Base-by-base conservation (phyloP, 2,329 filamentous ascomycete genomes). In the Clarireedia monteithiana region DNA sequence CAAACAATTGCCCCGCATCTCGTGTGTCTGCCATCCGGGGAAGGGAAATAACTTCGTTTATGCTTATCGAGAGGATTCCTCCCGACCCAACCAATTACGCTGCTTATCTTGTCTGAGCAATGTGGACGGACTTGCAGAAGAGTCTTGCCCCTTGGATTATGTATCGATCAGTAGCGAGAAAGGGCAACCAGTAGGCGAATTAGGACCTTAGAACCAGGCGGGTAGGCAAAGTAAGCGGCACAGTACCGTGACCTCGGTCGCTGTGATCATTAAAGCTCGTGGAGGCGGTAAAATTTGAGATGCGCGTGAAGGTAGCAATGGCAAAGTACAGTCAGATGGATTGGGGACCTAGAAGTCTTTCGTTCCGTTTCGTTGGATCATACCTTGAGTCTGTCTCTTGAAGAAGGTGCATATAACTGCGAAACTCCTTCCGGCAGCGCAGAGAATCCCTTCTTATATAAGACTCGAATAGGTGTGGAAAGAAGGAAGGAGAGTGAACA, bases 11-110 rank as follows among this genome's bases (percentile, higher is more conserved):
- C 9, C 17, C 44, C 42, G 49, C 50, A 53, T 52, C 55, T 51
- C 36, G 44, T 52, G 40, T 17, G 49, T 53, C 55, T 23, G 55
- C 55, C 55, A 56, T 56, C 42, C 49, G 38, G 46, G 39, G 38
- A 42, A 54, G 24, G 52, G 34, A 47, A 36, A 15, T 23, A 23
- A 48, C 36, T 12, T 47, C 44, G 44, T 30, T 48, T 38, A 48
- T 53, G 24, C 45, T 34, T 45, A 45, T 20, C 42, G 42, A n/a
- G 17, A 40, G 15, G 42, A 12, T 7, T 45, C 6, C 42, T 24
- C 10, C 42, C 5, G n/a, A 17, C 42, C 42, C 42, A n/a, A 45
- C 20, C 42, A 45, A 45, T n/a, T 40, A 40, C 17, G 39, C 10
- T 45, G 42, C 42, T 45, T 45, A 45, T 45, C 42, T 45, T 6